Percentiles rank a stretch among this genome's conserved stretches.
These are phyloP conservation scores for Kuraishia ogatae DNA, from an alignment of 805 yeast genomes.

Conservation along the genomic window DNA sequence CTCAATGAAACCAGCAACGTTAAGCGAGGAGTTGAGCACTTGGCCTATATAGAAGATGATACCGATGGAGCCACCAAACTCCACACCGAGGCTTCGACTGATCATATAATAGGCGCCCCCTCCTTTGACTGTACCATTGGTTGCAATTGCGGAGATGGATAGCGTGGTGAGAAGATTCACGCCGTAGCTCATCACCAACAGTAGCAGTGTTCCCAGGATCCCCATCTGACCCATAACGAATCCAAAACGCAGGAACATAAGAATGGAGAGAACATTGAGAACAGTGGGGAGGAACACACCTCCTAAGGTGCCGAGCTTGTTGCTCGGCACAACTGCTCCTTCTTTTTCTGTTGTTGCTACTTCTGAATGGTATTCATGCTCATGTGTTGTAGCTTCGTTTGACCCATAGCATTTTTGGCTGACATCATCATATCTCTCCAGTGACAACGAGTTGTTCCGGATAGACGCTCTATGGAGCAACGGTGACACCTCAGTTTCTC, in stretches of 20 bases:
- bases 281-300: constrained; percentile 95
- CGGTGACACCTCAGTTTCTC: background rate
- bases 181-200: constrained; percentile 64
- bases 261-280: constrained; percentile 82
- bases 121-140: constrained; percentile 95
- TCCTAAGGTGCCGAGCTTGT: constrained; percentile 68
- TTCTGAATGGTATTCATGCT: background rate
- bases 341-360: background rate
- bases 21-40: constrained; percentile 82
- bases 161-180: constrained; percentile 81
- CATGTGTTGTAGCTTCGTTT: background rate
- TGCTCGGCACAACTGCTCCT: background rate
- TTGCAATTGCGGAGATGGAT: constrained; percentile 90
- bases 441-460: constrained; percentile 2
- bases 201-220: constrained; percentile 60
- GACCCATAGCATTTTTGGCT: background rate
- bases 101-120: constrained; percentile 99
- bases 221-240: constrained; percentile 95
- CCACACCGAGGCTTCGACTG: constrained; percentile 91
- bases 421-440: background rate
- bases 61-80: constrained; percentile 97
- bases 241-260: constrained; percentile 94
- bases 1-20: constrained; percentile 92
- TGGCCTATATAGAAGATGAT: constrained; percentile 92
- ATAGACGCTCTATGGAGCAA: background rate